These are phyloP conservation scores for Pichia cabralensis DNA, from an alignment of 805 yeast genomes.

Conservation along the genomic window DNA sequence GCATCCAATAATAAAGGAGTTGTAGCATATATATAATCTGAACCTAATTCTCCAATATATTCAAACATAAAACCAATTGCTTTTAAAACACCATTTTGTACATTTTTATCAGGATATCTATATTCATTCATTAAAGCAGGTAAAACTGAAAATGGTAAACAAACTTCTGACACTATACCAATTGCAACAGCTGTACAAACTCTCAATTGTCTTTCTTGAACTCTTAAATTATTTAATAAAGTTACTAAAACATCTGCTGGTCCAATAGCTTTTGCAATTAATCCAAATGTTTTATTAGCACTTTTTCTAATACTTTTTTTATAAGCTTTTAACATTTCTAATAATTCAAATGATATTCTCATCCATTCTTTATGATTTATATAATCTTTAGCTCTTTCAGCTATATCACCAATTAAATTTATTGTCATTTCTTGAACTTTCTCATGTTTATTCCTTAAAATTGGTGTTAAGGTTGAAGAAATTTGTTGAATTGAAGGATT, in stretches of 20 bases:
- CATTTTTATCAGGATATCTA: conserved; percentile 82
- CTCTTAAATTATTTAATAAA: conserved; percentile 70
- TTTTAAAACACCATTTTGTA: conserved; percentile 91
- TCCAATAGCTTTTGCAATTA: conserved; percentile 85
- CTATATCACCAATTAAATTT: conserved; percentile 70
- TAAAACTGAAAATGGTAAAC: conserved; percentile 85
- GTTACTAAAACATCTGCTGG: conserved; percentile 91
- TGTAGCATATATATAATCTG: conserved; percentile 73
- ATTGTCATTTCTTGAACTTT: conserved; percentile 83
- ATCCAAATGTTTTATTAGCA: conserved; percentile 87
- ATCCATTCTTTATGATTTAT: conserved; percentile 95
- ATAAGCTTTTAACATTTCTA: conserved; percentile 81
- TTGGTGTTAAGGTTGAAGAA: conserved; percentile 84
- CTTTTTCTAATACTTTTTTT: conserved; percentile 68
- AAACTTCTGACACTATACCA: conserved; percentile 89
- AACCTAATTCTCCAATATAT: conserved; percentile 71
- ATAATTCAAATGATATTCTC: conserved; percentile 83
- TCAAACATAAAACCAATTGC: conserved; percentile 88
- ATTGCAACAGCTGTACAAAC: conserved; percentile 98
- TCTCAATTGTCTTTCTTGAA: conserved; percentile 92
- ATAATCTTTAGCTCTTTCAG: conserved; percentile 67
- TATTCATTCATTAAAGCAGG: conserved; percentile 97
- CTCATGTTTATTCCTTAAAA: conserved; percentile 79
- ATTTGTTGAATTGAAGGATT: conserved; percentile 79
- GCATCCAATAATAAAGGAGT: conserved; percentile 83